Base-by-base conservation (phyloP, 306 rosid species). In the Hylodesmum podocarpum region DNA sequence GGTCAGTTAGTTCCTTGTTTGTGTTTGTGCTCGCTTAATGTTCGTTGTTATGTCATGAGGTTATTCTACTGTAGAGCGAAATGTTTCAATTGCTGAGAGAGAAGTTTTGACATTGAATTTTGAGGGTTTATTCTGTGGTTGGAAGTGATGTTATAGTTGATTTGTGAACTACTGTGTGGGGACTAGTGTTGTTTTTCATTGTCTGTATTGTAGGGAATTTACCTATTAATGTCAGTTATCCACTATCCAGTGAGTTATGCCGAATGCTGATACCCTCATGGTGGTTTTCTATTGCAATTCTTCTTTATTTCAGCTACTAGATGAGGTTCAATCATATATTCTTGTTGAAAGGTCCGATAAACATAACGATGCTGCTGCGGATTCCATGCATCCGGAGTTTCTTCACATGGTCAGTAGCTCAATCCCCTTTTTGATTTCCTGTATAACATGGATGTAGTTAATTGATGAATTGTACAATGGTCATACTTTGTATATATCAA, bases 311-410 rank as follows among this genome's bases (percentile, higher is more conserved):
- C 88, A 94, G 96, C 77, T 81, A 76, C 82, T 94, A 36, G 97
- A 94, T 28, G 98, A 94, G 82, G 91, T 94, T 73, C 98, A 94
- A 72, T 90, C 95, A 0, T 94, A 94, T 81, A 87, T 94, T 75
- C 84, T 94, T 33, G 96, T 86, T 1, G 91, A 89, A 79, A 87
- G 95, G 87, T 79, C 81, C 46, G 29, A 75, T 16, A 70, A 89
- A 67, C 78, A 81, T 34, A 78, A 84, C 62, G 73, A 85, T 75
- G 83, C 85, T 36, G 89, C 85, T 70, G 74, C 83, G 39, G 83
- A 86, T 61, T 87, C 88, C 39, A 33, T 75, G 72, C 79, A 47
- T 82, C 83, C 82, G 19, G 98, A 92, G 41, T 82, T 75, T 84
- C 76, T 83, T 78, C 91, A 87, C 65, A 51, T 74, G 87, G 98